phyloP scores from a whole-genome alignment of 441 rosid genomes.

The Eugenia klotzschiana region DNA sequence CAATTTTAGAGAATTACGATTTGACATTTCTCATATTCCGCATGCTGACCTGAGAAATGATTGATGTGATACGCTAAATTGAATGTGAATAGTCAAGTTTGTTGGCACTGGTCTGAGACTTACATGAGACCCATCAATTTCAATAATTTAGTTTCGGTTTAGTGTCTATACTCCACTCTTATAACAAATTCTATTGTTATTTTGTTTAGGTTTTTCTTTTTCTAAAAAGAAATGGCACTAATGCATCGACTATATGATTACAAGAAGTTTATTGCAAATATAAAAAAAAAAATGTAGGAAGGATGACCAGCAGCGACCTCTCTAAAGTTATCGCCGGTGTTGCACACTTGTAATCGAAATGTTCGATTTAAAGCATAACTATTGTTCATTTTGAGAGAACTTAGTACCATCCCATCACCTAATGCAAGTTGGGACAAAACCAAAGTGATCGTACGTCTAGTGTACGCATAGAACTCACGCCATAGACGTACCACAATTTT shows the following conservation, averaged over 20 bases:
- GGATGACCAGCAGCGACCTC: background rate
- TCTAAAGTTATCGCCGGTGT: background rate
- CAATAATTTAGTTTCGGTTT: background rate
- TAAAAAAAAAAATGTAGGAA: background rate
- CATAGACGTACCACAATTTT: background rate
- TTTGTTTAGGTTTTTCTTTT: background rate
- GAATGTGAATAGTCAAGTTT: background rate
- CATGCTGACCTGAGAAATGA: background rate
- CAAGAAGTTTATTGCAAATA: background rate
- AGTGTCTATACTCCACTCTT: background rate
- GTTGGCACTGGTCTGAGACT: no score
- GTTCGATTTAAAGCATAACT: background rate
- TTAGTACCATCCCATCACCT: background rate
- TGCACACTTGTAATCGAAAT: background rate
- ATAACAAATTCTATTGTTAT: background rate
- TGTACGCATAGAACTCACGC: no score
- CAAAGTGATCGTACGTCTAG: background rate
- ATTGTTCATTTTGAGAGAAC: background rate
- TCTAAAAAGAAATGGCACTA: background rate
- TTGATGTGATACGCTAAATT: background rate
- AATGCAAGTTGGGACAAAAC: background rate
- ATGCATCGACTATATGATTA: background rate
- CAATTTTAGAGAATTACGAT: background rate
- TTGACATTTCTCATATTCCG: background rate
- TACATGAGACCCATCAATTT: background rate